These are phyloP conservation scores for Trichosphaerium sp. DNA, from an alignment of 78 protist genomes.

Conservation along the genomic window DNA sequence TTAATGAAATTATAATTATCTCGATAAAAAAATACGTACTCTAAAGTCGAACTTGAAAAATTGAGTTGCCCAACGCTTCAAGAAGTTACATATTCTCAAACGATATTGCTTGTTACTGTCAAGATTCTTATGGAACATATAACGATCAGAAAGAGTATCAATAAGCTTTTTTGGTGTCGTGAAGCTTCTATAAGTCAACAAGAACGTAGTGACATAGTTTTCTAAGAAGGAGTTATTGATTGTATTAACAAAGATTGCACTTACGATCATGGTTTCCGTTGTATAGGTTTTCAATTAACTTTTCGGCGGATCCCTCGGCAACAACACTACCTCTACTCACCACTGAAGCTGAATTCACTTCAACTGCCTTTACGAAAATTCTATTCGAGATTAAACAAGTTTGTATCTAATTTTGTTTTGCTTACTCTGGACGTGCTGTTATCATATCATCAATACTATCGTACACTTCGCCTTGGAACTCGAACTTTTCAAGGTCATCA, in stretches of 20 bases:
- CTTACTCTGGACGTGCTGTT: too few relatives aligned
- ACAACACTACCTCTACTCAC: too few relatives aligned
- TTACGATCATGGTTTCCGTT: not conserved
- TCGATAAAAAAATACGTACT: too few relatives aligned
- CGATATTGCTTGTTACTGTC: conserved; percentile 12
- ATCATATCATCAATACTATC: too few relatives aligned
- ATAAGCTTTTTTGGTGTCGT: conserved; percentile 34
- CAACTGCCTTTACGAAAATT: too few relatives aligned
- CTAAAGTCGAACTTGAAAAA: too few relatives aligned
- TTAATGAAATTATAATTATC: too few relatives aligned
- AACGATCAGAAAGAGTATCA: conserved; percentile 12
- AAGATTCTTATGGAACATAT: conserved; percentile 21
- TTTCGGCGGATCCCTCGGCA: conserved; percentile 49
- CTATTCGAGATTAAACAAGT: too few relatives aligned
- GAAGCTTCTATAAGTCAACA: conserved; percentile 48
- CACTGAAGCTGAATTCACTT: too few relatives aligned
- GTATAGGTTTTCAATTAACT: conserved; percentile 27
- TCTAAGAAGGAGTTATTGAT: not conserved
- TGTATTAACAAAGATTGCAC: not conserved
- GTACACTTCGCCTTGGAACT: too few relatives aligned
- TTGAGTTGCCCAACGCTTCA: conserved; percentile 41
- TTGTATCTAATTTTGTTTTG: too few relatives aligned
- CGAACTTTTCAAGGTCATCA: too few relatives aligned
- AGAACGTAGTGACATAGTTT: conserved; percentile 40
- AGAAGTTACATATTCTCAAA: conserved; percentile 26